These are phyloP conservation scores for Paxillus ammoniavirescens DNA, from an alignment of 768 basidiomycete species.

Conservation along the genomic window DNA sequence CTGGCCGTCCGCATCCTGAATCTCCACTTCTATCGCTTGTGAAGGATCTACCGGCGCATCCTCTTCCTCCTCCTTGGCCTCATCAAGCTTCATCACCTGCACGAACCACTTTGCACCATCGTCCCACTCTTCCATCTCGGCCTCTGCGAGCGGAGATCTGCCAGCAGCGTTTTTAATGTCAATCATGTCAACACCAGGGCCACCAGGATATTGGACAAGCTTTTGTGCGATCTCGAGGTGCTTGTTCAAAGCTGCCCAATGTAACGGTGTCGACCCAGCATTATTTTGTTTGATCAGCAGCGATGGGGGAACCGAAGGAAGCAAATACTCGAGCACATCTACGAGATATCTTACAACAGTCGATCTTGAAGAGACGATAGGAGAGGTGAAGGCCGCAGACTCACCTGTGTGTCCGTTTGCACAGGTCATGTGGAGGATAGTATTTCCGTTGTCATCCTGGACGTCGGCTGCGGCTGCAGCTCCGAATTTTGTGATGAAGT, in stretches of 20 bases:
- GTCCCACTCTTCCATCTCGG: slow-evolving; percentile 76
- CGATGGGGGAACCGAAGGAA: slow-evolving; percentile 54
- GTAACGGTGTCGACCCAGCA: slow-evolving; percentile 79
- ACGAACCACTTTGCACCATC: slow-evolving; percentile 85
- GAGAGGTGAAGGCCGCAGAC: slow-evolving; percentile 13
- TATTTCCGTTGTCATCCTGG: slow-evolving; percentile 78
- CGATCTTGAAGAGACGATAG: slow-evolving; percentile 22
- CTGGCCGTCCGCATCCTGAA: slow-evolving; percentile 69
- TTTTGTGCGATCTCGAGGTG: slow-evolving; percentile 63
- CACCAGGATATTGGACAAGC: slow-evolving; percentile 54
- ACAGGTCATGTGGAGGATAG: slow-evolving; percentile 79
- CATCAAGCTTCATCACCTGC: slow-evolving; percentile 74
- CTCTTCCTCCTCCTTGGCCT: slow-evolving; percentile 34
- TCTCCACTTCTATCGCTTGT: slow-evolving; percentile 62
- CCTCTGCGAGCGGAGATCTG: slow-evolving; percentile 76
- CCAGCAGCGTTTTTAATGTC: slow-evolving; percentile 76
- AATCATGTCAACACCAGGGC: slow-evolving; percentile 66
- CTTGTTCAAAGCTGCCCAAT: slow-evolving; percentile 88
- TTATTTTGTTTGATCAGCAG: slow-evolving; percentile 63
- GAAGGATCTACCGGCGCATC: slow-evolving; percentile 29
- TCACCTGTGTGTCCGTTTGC: slow-evolving; percentile 89
- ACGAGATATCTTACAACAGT: slow-evolving; percentile 44
- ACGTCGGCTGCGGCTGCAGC: slow-evolving; percentile 43
- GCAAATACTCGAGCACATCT: slow-evolving; percentile 78
- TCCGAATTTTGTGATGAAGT: slow-evolving; percentile 63